Percentiles rank a stretch among this genome's conserved stretches.
phyloP scores from a whole-genome alignment of 176 grass and related monocot species.

The Phoenix roebelenii region DNA sequence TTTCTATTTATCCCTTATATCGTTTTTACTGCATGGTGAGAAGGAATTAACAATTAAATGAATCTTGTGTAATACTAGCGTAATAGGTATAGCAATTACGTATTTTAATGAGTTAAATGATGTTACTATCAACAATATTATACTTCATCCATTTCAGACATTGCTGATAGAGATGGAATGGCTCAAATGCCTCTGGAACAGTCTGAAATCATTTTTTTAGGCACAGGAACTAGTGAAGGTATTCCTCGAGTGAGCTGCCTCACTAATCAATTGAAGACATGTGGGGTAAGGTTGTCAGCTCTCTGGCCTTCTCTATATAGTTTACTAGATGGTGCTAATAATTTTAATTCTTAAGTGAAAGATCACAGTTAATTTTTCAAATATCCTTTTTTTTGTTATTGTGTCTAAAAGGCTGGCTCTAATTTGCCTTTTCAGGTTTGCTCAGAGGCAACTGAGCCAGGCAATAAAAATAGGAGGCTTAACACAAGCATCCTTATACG shows the following conservation, averaged over 20 bases:
- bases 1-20: too few species aligned
- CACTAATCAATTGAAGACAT: conserved; percentile 53
- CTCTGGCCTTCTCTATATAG: conserved; percentile 1
- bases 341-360: too few species aligned
- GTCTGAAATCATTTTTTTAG: conserved; percentile 89
- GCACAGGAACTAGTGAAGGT: conserved; percentile 89
- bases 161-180: background rate
- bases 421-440: conserved; percentile 49
- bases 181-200: background rate
- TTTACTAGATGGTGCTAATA: too few species aligned
- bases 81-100: too few species aligned
- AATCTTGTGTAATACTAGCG: too few species aligned
- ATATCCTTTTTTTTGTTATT: background rate
- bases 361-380: too few species aligned
- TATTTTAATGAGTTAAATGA: too few species aligned
- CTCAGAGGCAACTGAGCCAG: conserved; percentile 43
- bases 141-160: conserved; percentile 2
- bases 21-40: too few species aligned
- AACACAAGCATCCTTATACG: conserved; percentile 77
- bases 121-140: background rate
- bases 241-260: conserved; percentile 91
- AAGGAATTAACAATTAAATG: too few species aligned
- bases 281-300: conserved; percentile 26
- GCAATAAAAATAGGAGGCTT: conserved; percentile 67
- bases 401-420: background rate